Conservation (phyloP, 352 stramenopile genomes). For the Elongisporangium prolatum region DNA sequence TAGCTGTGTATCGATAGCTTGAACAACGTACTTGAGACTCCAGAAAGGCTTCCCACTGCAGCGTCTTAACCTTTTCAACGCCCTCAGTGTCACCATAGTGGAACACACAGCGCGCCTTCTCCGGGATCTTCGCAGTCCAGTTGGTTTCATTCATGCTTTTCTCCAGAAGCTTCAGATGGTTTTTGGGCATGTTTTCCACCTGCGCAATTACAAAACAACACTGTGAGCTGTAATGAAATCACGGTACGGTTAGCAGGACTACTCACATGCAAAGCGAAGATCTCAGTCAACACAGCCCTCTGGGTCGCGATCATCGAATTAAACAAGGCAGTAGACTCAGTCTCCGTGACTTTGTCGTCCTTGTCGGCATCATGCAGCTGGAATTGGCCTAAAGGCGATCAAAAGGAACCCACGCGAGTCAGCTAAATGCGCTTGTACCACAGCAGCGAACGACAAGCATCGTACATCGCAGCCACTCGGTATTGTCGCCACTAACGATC, state of each 20-base stretch:
- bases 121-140: conserved; percentile 65
- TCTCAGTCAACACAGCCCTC: conserved; percentile 45
- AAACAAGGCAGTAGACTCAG: conserved; percentile 49
- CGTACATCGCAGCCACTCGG: conserved; percentile 12
- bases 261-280: conserved; percentile 60
- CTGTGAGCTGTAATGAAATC: not conserved
- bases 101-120: conserved; percentile 74
- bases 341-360: conserved; percentile 47
- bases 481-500: conserved; percentile 26
- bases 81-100: conserved; percentile 64
- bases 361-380: conserved; percentile 49
- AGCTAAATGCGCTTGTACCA: not conserved
- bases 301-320: conserved; percentile 58
- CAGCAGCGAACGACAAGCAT: not conserved
- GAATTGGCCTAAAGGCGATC: conserved; percentile 40
- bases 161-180: conserved; percentile 43
- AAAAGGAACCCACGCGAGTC: too few species aligned
- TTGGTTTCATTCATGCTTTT: conserved; percentile 52
- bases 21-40: conserved; percentile 38
- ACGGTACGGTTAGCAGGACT: not conserved
- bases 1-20: not conserved
- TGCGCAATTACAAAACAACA: conserved; percentile 8
- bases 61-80: conserved; percentile 33
- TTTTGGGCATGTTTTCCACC: conserved; percentile 63
- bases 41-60: conserved; percentile 57